Conservation (phyloP, 1,139 yeast genomes). For the Kodamaea derodonti region DNA sequence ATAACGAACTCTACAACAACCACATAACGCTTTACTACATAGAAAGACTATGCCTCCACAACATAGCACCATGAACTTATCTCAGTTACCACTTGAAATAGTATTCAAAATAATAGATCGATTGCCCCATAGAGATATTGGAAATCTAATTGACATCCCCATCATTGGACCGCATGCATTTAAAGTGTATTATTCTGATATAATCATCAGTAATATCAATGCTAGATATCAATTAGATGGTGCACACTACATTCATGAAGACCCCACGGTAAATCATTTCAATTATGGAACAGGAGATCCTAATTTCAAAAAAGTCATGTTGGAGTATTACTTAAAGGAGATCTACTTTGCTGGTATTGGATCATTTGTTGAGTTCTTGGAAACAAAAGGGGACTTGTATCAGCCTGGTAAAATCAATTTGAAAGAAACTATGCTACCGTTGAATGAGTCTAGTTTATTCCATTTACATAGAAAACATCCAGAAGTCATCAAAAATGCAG, state of each 20-base stretch:
- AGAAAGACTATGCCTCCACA: background rate
- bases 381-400: background rate
- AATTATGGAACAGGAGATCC: background rate
- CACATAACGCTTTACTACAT: background rate
- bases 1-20: too few relatives aligned
- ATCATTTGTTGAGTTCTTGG: background rate
- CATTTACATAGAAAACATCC: background rate
- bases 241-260: background rate
- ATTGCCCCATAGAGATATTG: background rate
- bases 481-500: background rate
- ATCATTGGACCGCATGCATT: background rate
- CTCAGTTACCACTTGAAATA: background rate
- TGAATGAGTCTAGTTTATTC: background rate
- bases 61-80: background rate
- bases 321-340: background rate
- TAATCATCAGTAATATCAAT: background rate
- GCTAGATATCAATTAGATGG: background rate
- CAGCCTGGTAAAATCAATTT: background rate
- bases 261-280: background rate
- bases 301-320: background rate
- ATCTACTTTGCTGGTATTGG: background rate
- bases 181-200: background rate
- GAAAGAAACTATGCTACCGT: background rate
- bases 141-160: background rate
- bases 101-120: background rate